Percentiles rank a stretch among this genome's conserved stretches.
These are phyloP conservation scores for Colletotrichum higginsianum DNA, from an alignment of 2,329 filamentous ascomycete species.

Conservation along the genomic window DNA sequence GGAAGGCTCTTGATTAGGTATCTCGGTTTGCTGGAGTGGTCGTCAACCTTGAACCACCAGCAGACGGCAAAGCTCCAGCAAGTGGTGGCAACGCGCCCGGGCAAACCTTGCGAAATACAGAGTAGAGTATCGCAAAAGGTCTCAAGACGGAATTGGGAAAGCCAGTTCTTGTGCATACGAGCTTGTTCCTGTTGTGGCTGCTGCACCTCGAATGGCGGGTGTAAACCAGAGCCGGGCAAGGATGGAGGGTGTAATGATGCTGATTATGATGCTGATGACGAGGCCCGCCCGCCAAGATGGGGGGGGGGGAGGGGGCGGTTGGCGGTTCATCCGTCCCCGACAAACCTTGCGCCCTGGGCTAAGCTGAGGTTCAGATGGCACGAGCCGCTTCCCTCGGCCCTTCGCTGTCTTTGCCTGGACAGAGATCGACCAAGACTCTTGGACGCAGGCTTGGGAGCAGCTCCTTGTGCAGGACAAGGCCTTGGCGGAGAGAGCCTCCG, in stretches of 20 bases:
- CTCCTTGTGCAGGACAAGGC: slow-evolving; percentile 2
- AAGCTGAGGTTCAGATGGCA: slow-evolving; percentile 39
- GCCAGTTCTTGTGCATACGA: background rate
- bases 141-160: background rate
- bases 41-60: background rate
- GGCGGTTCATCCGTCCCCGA: slow-evolving; percentile 9
- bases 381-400: slow-evolving; percentile 38
- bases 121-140: no score
- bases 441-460: slow-evolving; percentile 30
- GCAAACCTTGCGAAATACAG: background rate
- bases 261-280: slow-evolving; percentile 30
- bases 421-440: slow-evolving; percentile 40
- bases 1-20: background rate
- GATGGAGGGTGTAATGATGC: slow-evolving; percentile 19
- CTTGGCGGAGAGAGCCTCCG: slow-evolving; percentile 26
- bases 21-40: slow-evolving; percentile 6
- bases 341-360: slow-evolving; percentile 3
- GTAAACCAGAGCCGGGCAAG: slow-evolving; percentile 21
- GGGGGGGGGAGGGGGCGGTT: background rate
- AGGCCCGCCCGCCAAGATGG: slow-evolving; percentile 37
- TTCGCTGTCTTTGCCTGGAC: slow-evolving; percentile 26
- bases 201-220: background rate
- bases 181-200: background rate
- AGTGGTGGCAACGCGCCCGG: background rate
- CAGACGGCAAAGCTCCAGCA: background rate